Evolutionary conservation across 495 filamentous ascomycete species (phyloP), one percentile per base, ranked within the genome.

Genomic region (Wilcoxina mikolae): DNA sequence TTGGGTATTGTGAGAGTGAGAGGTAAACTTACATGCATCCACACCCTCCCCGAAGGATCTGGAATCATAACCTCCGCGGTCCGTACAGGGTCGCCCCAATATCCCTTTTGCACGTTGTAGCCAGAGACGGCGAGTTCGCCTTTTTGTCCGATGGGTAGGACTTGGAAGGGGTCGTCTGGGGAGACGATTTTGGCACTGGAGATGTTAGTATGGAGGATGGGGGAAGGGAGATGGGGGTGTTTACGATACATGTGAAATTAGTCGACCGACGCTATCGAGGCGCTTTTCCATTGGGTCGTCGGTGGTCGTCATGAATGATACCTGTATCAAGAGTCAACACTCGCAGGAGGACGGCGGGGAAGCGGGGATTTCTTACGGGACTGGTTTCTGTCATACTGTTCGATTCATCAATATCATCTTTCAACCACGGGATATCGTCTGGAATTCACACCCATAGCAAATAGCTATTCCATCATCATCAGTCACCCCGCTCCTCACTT

Each of bases 71-170:
- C 88, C 66, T 89, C 81, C 0, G 71, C 73, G 2, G 87, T 94
- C 53, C 74, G 73, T 18, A 63, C 74, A 25, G 76, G 72, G 61
- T 89, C 86, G 15, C 72, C 77, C 82, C 80, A 98, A 65, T 98
- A 98, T 39, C 81, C 82, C 62, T 87, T 82, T 85, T 95, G 95
- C 1, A 95, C 75, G 2, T 86, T 71, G 65, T 95, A 98, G 4
- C 91, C 91, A 0, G 76, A 74, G 0, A 93, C 79, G 0, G 83
- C 91, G 3, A 98, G 69, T 68, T 98, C 91, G 9, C 91, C 91
- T 26, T 74, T 71, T 55, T 80, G 70, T 5, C 79, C 77, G 2
- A 83, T 66, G 1, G 79, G 80, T 2, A 94, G 62, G 9, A 83
- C 73, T 4, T 70, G 58, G 3, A 58, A 68, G 18, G 72, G 72